These are phyloP conservation scores for Penicillium polonicum DNA, from an alignment of 2,329 filamentous ascomycete species.

Conservation along the genomic window DNA sequence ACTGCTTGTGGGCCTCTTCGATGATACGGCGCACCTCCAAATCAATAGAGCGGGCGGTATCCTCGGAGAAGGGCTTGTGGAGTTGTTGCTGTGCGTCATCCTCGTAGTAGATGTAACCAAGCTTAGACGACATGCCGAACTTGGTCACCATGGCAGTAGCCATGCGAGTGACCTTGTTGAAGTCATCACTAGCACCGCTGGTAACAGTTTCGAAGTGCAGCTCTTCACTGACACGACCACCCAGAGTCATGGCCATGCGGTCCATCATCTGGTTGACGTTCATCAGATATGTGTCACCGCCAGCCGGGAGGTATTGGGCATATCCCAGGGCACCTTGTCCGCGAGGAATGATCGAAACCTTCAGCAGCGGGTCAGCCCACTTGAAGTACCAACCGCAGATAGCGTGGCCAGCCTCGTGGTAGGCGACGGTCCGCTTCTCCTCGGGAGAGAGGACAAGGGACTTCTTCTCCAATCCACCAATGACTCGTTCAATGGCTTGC, in stretches of 20 bases:
- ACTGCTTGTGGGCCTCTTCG: slow-evolving; percentile 88
- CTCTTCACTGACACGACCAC: slow-evolving; percentile 92
- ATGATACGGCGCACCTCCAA: slow-evolving; percentile 87
- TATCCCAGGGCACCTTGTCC: slow-evolving; percentile 92
- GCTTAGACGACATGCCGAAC: slow-evolving; percentile 95
- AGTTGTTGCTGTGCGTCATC: slow-evolving; percentile 71
- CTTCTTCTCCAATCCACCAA: slow-evolving; percentile 96
- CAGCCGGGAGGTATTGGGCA: slow-evolving; percentile 90
- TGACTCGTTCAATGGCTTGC: slow-evolving; percentile 93
- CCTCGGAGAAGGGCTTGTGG: slow-evolving; percentile 93
- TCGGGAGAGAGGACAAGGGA: slow-evolving; percentile 88
- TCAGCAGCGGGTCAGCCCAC: slow-evolving; percentile 93
- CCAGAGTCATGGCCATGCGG: slow-evolving; percentile 99
- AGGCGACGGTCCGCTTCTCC: slow-evolving; percentile 94
- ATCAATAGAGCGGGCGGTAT: slow-evolving; percentile 90
- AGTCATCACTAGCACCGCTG: slow-evolving; percentile 91
- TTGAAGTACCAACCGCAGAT: slow-evolving; percentile 98
- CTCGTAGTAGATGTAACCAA: slow-evolving; percentile 89
- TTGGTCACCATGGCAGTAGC: slow-evolving; percentile 98
- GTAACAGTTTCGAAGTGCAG: slow-evolving; percentile 96
- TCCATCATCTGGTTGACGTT: slow-evolving; percentile 95
- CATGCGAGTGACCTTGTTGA: slow-evolving; percentile 96
- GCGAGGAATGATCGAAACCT: slow-evolving; percentile 97
- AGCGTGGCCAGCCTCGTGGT: slow-evolving; percentile 96
- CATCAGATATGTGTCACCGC: slow-evolving; percentile 87